A percentile compares a stretch with the other conserved stretches of the same genome.
Evolutionary conservation across 2,329 filamentous ascomycete species (phyloP).

Genomic region (Aspergillus neoniger): DNA sequence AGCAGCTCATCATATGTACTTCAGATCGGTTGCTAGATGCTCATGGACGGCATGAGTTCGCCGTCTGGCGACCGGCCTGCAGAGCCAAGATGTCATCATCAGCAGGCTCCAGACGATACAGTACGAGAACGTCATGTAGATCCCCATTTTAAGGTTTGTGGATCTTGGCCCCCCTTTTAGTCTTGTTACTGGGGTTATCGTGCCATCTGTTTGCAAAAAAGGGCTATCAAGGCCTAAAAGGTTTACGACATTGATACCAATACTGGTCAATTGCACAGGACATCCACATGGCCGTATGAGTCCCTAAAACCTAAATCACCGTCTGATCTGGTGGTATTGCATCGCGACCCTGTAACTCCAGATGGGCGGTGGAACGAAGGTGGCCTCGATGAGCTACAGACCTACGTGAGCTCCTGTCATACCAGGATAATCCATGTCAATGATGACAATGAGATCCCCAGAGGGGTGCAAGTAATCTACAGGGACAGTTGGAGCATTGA

Average conservation of each 20-base stretch:
- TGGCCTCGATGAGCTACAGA: slow-evolving; percentile 32
- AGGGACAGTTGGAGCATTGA: slow-evolving; percentile 4
- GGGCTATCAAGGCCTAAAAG: slow-evolving; percentile 15
- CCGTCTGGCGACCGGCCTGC: slow-evolving; percentile 3
- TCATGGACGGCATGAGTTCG: slow-evolving; percentile 13
- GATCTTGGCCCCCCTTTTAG: slow-evolving; percentile 10
- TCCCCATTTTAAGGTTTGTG: slow-evolving; percentile 9
- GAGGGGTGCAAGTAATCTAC: background rate
- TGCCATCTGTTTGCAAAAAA: slow-evolving; percentile 34
- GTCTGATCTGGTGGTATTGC: slow-evolving; percentile 22
- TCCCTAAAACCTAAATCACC: slow-evolving; percentile 29
- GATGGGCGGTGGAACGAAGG: slow-evolving; percentile 32
- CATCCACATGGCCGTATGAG: slow-evolving; percentile 34
- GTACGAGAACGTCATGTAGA: slow-evolving; percentile 14
- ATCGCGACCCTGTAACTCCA: slow-evolving; percentile 29
- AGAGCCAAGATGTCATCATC: background rate
- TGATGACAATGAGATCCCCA: slow-evolving; percentile 1
- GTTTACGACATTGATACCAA: slow-evolving; percentile 15
- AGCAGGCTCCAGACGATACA: slow-evolving; percentile 8
- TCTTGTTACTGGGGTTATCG: slow-evolving; percentile 20
- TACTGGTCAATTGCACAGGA: slow-evolving; percentile 22
- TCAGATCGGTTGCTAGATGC: slow-evolving; percentile 22
- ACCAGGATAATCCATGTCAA: slow-evolving; percentile 19
- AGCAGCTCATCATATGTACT: slow-evolving; percentile 17
- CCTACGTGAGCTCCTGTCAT: background rate